phyloP scores from a whole-genome alignment of 768 basidiomycete species.

The Psilocybe subaeruginosa region DNA sequence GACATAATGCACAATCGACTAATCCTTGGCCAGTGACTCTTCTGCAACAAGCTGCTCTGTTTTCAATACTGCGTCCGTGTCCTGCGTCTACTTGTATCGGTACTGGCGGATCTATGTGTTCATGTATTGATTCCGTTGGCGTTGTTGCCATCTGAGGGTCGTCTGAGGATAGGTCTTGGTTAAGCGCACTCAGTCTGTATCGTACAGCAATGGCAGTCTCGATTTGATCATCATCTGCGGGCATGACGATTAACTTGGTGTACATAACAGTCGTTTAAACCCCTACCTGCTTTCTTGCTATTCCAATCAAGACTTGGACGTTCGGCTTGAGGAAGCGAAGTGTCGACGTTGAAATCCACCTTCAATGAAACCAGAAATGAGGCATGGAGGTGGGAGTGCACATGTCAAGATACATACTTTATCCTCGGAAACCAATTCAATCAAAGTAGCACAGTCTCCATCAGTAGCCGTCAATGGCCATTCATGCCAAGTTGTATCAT shows the following conservation, averaged over 20 bases:
- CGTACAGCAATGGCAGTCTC: constrained; percentile 66
- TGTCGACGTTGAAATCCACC: constrained; percentile 78
- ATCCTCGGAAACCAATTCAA: constrained; percentile 82
- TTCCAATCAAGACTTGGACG: constrained; percentile 74
- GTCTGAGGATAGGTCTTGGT: constrained; percentile 27
- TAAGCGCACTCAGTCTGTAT: constrained; percentile 22
- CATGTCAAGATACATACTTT: constrained; percentile 47
- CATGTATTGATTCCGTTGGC: constrained; percentile 8
- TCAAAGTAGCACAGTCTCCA: constrained; percentile 77
- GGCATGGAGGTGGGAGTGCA: neutral
- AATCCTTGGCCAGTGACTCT: constrained; percentile 31
- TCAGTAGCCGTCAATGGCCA: constrained; percentile 84
- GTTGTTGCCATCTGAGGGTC: constrained; percentile 12
- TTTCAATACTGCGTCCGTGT: constrained; percentile 49
- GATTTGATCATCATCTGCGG: constrained; percentile 80
- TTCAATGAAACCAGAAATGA: constrained; percentile 26
- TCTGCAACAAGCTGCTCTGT: constrained; percentile 52
- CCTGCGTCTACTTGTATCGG: constrained; percentile 13
- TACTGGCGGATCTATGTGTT: neutral
- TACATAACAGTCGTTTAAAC: constrained; percentile 1
- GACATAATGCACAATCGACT: constrained; percentile 48
- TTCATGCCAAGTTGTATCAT: constrained; percentile 61
- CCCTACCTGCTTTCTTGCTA: constrained; percentile 84
- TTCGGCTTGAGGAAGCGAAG: constrained; percentile 56
- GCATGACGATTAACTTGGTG: neutral